phyloP scores from a whole-genome alignment of 2,329 filamentous ascomycete genomes.

The Colletotrichum sp. region DNA sequence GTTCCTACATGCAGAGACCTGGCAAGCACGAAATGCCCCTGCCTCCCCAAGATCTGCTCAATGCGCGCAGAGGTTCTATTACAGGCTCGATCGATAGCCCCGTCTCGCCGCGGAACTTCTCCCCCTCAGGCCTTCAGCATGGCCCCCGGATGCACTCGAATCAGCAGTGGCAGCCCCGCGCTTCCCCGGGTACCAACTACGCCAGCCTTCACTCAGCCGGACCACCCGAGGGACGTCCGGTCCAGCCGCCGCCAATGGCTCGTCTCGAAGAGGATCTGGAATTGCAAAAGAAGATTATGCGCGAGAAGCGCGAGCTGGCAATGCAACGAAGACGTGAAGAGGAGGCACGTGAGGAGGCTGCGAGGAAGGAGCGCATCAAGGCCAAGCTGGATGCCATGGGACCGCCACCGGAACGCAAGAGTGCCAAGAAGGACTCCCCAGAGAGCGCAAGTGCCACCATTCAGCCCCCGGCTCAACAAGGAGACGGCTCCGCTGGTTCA shows the following conservation, averaged over 20 bases:
- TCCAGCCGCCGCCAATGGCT: slow-evolving; percentile 34
- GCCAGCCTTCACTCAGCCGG: slow-evolving; percentile 41
- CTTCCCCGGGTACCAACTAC: slow-evolving; percentile 49
- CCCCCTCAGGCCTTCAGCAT: slow-evolving; percentile 39
- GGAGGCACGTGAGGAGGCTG: slow-evolving; percentile 75
- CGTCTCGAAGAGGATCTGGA: slow-evolving; percentile 61
- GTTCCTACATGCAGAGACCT: slow-evolving; percentile 66
- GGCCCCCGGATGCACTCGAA: slow-evolving; percentile 27
- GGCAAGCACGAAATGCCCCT: slow-evolving; percentile 48
- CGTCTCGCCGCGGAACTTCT: slow-evolving; percentile 49
- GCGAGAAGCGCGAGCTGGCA: slow-evolving; percentile 71
- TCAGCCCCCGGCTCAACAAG: slow-evolving; percentile 25
- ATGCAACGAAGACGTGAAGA: slow-evolving; percentile 72
- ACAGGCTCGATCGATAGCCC: slow-evolving; percentile 56
- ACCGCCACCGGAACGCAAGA: slow-evolving; percentile 65
- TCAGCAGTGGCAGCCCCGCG: slow-evolving; percentile 29
- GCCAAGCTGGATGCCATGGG: slow-evolving; percentile 76
- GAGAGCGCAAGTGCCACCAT: slow-evolving; percentile 46
- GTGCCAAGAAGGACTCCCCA: slow-evolving; percentile 56
- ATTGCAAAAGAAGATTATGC: slow-evolving; percentile 75
- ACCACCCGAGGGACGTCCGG: slow-evolving; percentile 30
- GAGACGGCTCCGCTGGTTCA: slow-evolving; percentile 13
- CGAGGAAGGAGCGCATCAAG: slow-evolving; percentile 71
- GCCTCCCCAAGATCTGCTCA: slow-evolving; percentile 47
- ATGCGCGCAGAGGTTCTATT: slow-evolving; percentile 53